phyloP scores from a whole-genome alignment of 2,329 filamentous ascomycete genomes.

The Aplosporella prunicola region DNA sequence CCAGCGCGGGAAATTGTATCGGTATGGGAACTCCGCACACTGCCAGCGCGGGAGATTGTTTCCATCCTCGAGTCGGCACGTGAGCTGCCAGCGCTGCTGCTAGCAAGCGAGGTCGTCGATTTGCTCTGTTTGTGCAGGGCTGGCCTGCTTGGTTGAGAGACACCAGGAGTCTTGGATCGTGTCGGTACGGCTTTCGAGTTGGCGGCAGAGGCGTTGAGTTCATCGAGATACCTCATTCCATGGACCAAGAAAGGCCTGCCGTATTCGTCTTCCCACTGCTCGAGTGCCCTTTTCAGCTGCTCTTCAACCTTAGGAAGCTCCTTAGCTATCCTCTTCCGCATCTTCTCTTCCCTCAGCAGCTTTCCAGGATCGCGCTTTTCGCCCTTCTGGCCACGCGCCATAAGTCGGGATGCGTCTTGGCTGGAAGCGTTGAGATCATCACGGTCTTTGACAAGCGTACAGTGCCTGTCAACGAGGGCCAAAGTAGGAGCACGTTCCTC shows the following conservation, averaged over 20 bases:
- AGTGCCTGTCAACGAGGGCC: constrained; percentile 73
- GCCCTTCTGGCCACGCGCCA: constrained; percentile 84
- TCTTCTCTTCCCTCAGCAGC: constrained; percentile 91
- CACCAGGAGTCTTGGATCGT: constrained; percentile 67
- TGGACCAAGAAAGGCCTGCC: constrained; percentile 88
- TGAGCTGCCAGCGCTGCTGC: too few species aligned
- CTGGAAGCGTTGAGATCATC: constrained; percentile 83
- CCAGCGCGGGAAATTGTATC: too few species aligned
- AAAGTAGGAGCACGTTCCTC: constrained; percentile 83
- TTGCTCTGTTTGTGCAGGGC: constrained; percentile 24
- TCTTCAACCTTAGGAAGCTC: constrained; percentile 84
- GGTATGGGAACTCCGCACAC: too few species aligned
- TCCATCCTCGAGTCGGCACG: neutral
- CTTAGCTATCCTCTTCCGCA: constrained; percentile 94
- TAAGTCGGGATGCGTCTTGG: constrained; percentile 86
- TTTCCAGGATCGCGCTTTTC: constrained; percentile 92
- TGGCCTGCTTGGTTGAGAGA: constrained; percentile 11
- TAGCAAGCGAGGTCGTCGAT: constrained; percentile 17
- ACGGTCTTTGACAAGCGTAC: constrained; percentile 71
- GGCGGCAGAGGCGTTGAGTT: constrained; percentile 56
- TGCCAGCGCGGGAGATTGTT: constrained; percentile 24
- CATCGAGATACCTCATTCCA: constrained; percentile 82
- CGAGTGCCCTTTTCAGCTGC: constrained; percentile 73
- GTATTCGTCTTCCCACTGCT: constrained; percentile 87
- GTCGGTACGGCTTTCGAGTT: constrained; percentile 53